Conservation (phyloP, 2,329 filamentous ascomycete species). For the Xylariaceae sp. region DNA sequence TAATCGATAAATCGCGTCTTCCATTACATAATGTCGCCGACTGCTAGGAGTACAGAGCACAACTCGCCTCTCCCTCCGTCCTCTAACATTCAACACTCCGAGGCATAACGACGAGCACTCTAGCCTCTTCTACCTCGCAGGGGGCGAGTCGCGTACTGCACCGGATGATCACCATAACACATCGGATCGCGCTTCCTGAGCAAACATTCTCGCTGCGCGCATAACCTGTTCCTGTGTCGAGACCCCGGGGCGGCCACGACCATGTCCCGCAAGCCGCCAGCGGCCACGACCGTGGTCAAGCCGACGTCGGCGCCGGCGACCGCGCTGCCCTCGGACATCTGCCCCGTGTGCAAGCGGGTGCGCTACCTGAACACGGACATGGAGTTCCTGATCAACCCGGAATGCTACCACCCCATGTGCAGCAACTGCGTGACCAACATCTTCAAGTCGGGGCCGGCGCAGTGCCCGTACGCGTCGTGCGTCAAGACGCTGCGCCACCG, state of each 20-base stretch:
- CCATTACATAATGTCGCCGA: too few relatives aligned
- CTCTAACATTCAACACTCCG: too few relatives aligned
- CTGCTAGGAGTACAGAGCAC: too few relatives aligned
- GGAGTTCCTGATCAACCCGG: conserved; percentile 91
- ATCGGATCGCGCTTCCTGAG: too few relatives aligned
- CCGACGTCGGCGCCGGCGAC: conserved; percentile 16
- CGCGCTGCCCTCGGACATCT: conserved; percentile 57
- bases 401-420: conserved; percentile 99
- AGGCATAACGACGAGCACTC: too few relatives aligned
- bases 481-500: conserved; percentile 77
- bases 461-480: conserved; percentile 87
- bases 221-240: too few relatives aligned
- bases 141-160: conserved; percentile 1
- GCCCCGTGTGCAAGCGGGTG: conserved; percentile 94
- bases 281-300: conserved; percentile 11
- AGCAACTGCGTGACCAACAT: conserved; percentile 90
- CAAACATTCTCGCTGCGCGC: too few relatives aligned
- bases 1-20: too few relatives aligned
- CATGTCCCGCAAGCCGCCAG: conserved; percentile 31
- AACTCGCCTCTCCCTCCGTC: too few relatives aligned
- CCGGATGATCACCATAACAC: conserved; percentile 4
- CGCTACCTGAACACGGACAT: conserved; percentile 93
- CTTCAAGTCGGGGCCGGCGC: conserved; percentile 84
- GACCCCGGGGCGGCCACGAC: conserved; percentile 5
- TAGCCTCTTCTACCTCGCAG: conserved; percentile 1